Evolutionary conservation across 495 filamentous ascomycete genomes (phyloP), one percentile per base, ranked within the genome.

Genomic region (Opeltia flavorubescens): DNA sequence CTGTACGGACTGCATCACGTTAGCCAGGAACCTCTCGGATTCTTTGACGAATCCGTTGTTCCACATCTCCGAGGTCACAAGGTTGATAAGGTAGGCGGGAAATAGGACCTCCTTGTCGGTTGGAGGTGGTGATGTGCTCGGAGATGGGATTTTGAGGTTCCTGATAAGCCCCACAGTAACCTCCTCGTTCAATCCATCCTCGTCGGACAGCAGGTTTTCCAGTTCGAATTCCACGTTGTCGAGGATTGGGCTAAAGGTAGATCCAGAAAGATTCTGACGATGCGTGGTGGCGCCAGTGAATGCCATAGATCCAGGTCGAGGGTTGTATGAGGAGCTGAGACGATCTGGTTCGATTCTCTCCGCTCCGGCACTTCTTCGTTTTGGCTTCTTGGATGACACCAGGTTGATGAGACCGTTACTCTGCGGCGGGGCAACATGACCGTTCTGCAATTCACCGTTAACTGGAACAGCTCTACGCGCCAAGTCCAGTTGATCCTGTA

Each of bases 1-100:
- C 59, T 99, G 91, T 55, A 99, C 94, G 17, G 86, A 93, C 61
- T 96, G 91, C 91, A 99, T 99, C 54, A 99, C 89, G 60, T 96
- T 99, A 48, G 91, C 91, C 46, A 99, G 69, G 71, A 99, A 99
- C 47, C 89, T 84, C 66, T 99, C 91, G 20, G 91, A 96, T 67
- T 99, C 91, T 69, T 99, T 96, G 52, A 99, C 93, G 60, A 94
- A 99, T 23, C 91, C 91, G 57, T 99, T 99, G 70, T 99, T 99
- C 91, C 91, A 99, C 91, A 99, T 99, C 66, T 99, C 91, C 11
- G 87, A 94, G 12, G 91, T 99, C 39, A 99, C 91, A 26, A 99
- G 77, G 63, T 99, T 99, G 67, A 99, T 99, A 50, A 99, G 77
- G 59, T 95, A 99, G 1, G 91, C 88, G 18, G 91, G 93, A 76